Evolutionary conservation across 257 asterid species (phyloP), one percentile per base, ranked within the genome.

Genomic region (Forsythia viridissima): DNA sequence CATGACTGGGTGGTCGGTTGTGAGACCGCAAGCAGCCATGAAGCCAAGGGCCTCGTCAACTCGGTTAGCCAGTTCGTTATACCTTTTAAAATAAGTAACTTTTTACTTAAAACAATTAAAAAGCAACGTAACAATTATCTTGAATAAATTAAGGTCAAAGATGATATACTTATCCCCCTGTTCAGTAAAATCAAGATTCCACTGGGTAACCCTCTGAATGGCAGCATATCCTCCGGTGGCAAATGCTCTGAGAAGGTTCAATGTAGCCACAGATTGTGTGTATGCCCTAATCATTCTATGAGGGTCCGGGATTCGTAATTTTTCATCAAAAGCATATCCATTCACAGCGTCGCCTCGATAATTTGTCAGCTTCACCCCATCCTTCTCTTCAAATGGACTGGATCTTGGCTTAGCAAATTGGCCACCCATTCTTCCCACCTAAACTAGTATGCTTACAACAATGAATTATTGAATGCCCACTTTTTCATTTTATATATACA

Each of bases 221-320:
- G 57, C 57, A 48, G 57, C 57, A 48, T 48, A 48, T 57, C 75
- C 75, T 41, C 75, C 75, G 11, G 75, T 71, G 41, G 61, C 75
- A 71, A 71, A 71, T 8, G 75, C 75, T 36, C 75, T 41, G 18
- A 71, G 75, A 2, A 71, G 75, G 20, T 71, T 71, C 59, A 71
- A 41, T 41, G 75, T 71, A 20, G 75, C 30, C 11, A 71, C 75
- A 44, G 75, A 71, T 34, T 71, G 75, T 7, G 75, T 42, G 39
- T 71, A 71, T 16, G 75, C 75, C 38, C 75, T 71, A 36, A 71
- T 71, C 75, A 71, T 71, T 36, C 75, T 71, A 15, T 71, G 36
- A 57, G 75, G 75, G 39, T 71, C 75, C 2, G 75, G 75, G 16
- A 15, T 71, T 71, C 75, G 21, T 7, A 57, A 71, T 41, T 71